phyloP scores from a whole-genome alignment of 2,329 filamentous ascomycete genomes.

The Volutella citrinella region DNA sequence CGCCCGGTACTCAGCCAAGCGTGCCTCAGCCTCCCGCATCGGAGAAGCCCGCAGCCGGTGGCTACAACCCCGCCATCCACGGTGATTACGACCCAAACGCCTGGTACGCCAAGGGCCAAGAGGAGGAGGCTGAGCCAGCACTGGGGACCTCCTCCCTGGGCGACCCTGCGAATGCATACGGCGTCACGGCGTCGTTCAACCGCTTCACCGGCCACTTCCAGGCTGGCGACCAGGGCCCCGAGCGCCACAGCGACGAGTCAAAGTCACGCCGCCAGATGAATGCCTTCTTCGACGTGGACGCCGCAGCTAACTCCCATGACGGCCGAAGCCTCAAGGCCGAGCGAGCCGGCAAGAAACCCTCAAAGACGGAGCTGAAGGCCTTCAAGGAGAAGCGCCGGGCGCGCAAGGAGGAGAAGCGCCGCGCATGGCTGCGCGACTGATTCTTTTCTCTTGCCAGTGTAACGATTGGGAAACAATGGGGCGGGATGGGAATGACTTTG shows the following conservation, averaged over 20 bases:
- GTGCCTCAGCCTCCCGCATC: conserved; percentile 31
- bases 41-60: conserved; percentile 53
- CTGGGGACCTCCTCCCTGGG: conserved; percentile 16
- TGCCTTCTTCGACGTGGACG: conserved; percentile 93
- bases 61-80: conserved; percentile 95
- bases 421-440: conserved; percentile 88
- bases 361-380: conserved; percentile 81
- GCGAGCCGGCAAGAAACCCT: conserved; percentile 78
- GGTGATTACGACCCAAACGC: conserved; percentile 94
- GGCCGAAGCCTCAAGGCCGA: conserved; percentile 90
- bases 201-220: conserved; percentile 87
- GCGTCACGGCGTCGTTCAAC: conserved; percentile 77
- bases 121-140: conserved; percentile 29
- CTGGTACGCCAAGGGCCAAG: conserved; percentile 73
- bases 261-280: conserved; percentile 88
- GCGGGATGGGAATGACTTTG: no score
- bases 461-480: no score
- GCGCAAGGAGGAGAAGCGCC: conserved; percentile 90
- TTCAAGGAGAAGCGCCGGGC: conserved; percentile 88
- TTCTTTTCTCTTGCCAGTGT: no score
- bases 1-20: conserved; percentile 22
- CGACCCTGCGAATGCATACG: conserved; percentile 54
- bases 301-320: conserved; percentile 85
- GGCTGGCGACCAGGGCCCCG: conserved; percentile 61
- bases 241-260: conserved; percentile 80